phyloP scores from a whole-genome alignment of 2,329 filamentous ascomycete genomes.

The Neofusicoccum cordaticola region DNA sequence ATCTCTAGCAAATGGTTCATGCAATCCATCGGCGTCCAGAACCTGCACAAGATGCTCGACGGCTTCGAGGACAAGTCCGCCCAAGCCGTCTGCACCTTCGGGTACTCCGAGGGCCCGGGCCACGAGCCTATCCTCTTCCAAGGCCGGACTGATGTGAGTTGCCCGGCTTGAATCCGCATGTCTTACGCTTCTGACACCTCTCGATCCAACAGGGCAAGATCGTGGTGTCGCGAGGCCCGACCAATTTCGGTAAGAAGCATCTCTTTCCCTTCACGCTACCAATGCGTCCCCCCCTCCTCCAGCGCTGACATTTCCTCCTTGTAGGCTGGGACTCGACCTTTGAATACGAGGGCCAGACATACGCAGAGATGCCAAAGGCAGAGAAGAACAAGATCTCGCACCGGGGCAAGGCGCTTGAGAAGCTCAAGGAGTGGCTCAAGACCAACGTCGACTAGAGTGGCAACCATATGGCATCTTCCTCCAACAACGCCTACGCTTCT shows the following conservation, averaged over 20 bases:
- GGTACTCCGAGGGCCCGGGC: constrained; percentile 81
- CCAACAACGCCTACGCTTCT: background rate
- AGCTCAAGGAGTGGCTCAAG: constrained; percentile 73
- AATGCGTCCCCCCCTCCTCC: background rate
- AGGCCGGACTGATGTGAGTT: constrained; percentile 72
- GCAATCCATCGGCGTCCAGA: constrained; percentile 72
- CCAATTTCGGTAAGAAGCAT: constrained; percentile 70
- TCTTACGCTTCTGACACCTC: constrained; percentile 3
- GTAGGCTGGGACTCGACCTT: constrained; percentile 95
- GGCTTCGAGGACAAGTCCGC: constrained; percentile 89
- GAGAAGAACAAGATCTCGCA: constrained; percentile 94
- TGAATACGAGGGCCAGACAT: constrained; percentile 86
- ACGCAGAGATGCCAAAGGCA: constrained; percentile 89
- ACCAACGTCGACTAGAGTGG: constrained; percentile 22
- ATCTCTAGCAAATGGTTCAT: constrained; percentile 85
- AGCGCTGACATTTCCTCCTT: background rate
- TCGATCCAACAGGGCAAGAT: constrained; percentile 64
- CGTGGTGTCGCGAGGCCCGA: constrained; percentile 76
- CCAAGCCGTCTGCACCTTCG: constrained; percentile 94
- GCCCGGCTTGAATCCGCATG: no score
- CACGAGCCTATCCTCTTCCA: constrained; percentile 86
- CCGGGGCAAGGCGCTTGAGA: constrained; percentile 79
- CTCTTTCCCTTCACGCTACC: no score
- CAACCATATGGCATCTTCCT: background rate
- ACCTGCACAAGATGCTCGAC: constrained; percentile 85